Evolutionary conservation across 202 grass and related monocot species (phyloP).

Genomic region (Hordeum pubiflorum): DNA sequence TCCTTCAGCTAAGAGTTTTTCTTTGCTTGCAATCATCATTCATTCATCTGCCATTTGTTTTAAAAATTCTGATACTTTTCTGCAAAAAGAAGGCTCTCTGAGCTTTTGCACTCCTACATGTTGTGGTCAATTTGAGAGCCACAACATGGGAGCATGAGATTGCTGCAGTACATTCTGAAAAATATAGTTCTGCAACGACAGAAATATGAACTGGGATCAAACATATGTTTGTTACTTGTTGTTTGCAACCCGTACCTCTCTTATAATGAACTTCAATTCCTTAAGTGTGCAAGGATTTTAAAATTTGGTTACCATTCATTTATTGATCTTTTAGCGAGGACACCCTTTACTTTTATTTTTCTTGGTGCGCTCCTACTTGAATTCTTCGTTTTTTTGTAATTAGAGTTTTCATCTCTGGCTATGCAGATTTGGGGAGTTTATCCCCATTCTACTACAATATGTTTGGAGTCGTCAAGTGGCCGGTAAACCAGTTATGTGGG

Average conservation of each 20-base stretch:
- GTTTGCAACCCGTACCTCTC: background rate
- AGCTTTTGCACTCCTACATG: background rate
- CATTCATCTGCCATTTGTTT: slow-evolving; percentile 2
- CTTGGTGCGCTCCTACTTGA: background rate
- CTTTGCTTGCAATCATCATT: slow-evolving; percentile 13
- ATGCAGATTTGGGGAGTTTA: slow-evolving; percentile 64
- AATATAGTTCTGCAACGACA: slow-evolving; percentile 3
- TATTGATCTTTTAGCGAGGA: background rate
- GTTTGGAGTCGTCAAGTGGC: slow-evolving; percentile 58
- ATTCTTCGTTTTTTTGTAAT: background rate
- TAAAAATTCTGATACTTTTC: background rate
- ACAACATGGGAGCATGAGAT: background rate
- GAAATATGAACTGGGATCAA: slow-evolving; percentile 6
- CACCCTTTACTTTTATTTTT: background rate
- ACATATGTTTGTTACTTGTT: background rate
- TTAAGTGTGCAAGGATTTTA: background rate
- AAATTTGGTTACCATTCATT: slow-evolving; percentile 13
- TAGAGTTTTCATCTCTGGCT: slow-evolving; percentile 14
- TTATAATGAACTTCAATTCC: background rate
- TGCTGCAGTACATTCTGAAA: slow-evolving; percentile 25
- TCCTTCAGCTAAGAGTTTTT: slow-evolving; percentile 16
- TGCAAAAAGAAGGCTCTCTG: background rate
- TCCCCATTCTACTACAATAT: slow-evolving; percentile 63
- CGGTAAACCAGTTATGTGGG: slow-evolving; percentile 72
- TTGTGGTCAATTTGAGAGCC: background rate